These are phyloP conservation scores for Zasmidium angulare DNA, from an alignment of 2,329 filamentous ascomycete species.

Conservation along the genomic window DNA sequence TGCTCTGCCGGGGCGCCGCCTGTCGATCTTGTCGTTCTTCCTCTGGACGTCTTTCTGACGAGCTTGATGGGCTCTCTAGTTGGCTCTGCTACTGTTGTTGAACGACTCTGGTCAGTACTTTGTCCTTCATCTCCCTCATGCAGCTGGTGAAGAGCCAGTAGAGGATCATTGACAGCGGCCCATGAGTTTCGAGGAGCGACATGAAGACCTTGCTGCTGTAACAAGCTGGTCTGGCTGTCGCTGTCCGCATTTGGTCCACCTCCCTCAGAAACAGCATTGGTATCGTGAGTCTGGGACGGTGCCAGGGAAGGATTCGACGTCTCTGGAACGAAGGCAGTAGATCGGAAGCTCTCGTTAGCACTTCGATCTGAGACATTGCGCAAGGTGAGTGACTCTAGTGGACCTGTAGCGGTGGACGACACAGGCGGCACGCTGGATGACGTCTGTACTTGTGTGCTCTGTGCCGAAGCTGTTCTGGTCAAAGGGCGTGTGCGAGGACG, in stretches of 20 bases:
- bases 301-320: not conserved
- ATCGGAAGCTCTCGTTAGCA: not conserved
- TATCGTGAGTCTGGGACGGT: not conserved
- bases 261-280: too few species aligned
- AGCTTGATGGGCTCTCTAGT: not conserved
- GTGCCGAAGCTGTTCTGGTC: not conserved
- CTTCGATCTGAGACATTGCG: not conserved
- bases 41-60: not conserved
- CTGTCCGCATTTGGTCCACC: too few species aligned
- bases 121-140: not conserved
- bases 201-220: constrained; percentile 12
- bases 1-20: constrained; percentile 2
- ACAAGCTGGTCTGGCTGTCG: constrained; percentile 12
- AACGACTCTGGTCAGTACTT: not conserved
- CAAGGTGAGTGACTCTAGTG: not conserved
- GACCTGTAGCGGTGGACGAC: not conserved
- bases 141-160: not conserved
- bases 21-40: constrained; percentile 14
- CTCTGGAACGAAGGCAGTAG: not conserved
- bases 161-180: constrained; percentile 9
- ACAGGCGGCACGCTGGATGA: too few species aligned
- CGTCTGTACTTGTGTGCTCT: not conserved
- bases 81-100: not conserved
- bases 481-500: not conserved
- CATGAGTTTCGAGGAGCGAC: constrained; percentile 18